phyloP scores from a whole-genome alignment of 2,329 filamentous ascomycete genomes.

The Coccinonectria pachysandricola region DNA sequence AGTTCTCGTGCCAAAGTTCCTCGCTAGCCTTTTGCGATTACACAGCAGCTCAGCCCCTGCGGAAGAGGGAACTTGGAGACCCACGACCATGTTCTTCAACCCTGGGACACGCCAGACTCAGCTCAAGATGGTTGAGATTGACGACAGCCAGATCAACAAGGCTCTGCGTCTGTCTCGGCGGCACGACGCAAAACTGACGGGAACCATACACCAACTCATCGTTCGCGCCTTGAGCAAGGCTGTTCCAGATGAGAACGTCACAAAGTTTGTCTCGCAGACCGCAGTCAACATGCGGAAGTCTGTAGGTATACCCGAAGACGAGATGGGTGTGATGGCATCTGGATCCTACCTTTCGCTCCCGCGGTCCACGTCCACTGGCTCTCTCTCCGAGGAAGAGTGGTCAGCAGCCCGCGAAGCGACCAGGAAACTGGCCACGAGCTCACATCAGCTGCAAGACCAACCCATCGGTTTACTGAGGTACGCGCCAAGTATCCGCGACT shows the following conservation, averaged over 20 bases:
- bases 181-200: slow-evolving; percentile 14
- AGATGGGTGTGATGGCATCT: slow-evolving; percentile 10
- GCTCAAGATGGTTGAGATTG: slow-evolving; percentile 9
- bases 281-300: slow-evolving; percentile 15
- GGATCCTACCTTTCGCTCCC: slow-evolving; percentile 7
- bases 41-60: slow-evolving; percentile 5
- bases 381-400: slow-evolving; percentile 13
- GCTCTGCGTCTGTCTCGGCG: slow-evolving; percentile 5
- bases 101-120: slow-evolving; percentile 6
- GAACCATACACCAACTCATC: slow-evolving; percentile 11
- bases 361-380: slow-evolving; percentile 3
- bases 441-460: slow-evolving; percentile 9
- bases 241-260: slow-evolving; percentile 7
- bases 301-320: slow-evolving; percentile 9
- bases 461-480: slow-evolving; percentile 14
- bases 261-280: slow-evolving; percentile 15
- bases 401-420: slow-evolving; percentile 7
- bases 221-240: slow-evolving; percentile 11
- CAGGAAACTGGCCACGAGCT: slow-evolving; percentile 5
- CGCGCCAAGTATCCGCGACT: slow-evolving; percentile 11
- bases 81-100: slow-evolving; percentile 7
- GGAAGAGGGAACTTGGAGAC: slow-evolving; percentile 13
- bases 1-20: slow-evolving; percentile 7
- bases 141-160: slow-evolving; percentile 4
- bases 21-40: slow-evolving; percentile 9